Evolutionary conservation across 1,139 yeast species (phyloP).

Genomic region (Sugiyamaella novakii): DNA sequence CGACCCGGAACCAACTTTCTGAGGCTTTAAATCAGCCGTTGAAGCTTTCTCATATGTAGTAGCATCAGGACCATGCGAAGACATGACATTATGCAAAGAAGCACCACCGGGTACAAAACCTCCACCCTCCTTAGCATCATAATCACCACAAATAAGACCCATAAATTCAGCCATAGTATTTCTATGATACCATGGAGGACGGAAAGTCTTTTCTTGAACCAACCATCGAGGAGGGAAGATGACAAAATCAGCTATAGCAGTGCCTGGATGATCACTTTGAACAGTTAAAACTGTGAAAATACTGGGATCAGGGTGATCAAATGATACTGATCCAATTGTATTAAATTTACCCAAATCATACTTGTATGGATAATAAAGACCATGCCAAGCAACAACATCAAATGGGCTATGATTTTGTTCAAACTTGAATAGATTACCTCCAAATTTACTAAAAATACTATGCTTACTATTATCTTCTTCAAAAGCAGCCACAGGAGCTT

Average conservation of each 20-base stretch:
- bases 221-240: slow-evolving; percentile 41
- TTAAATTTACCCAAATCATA: slow-evolving; percentile 37
- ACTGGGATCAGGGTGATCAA: slow-evolving; percentile 39
- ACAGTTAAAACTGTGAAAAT: slow-evolving; percentile 38
- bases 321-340: slow-evolving; percentile 37
- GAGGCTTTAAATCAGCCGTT: slow-evolving; percentile 30
- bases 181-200: slow-evolving; percentile 41
- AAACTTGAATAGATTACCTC: slow-evolving; percentile 33
- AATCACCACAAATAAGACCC: slow-evolving; percentile 39
- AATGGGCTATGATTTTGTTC: slow-evolving; percentile 36
- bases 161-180: slow-evolving; percentile 40
- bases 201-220: slow-evolving; percentile 38
- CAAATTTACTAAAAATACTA: slow-evolving; percentile 33
- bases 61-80: slow-evolving; percentile 40
- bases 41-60: slow-evolving; percentile 35
- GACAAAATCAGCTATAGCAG: slow-evolving; percentile 40
- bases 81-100: slow-evolving; percentile 38
- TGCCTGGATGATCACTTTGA: slow-evolving; percentile 35
- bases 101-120: slow-evolving; percentile 42
- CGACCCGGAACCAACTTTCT: slow-evolving; percentile 36
- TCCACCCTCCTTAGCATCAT: slow-evolving; percentile 37
- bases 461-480: slow-evolving; percentile 27
- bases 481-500: slow-evolving; percentile 34
- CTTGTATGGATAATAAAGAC: slow-evolving; percentile 39
- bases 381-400: slow-evolving; percentile 41